Evolutionary conservation across 352 stramenopile species (phyloP).

Genomic region (Phytophthora fragariae): DNA sequence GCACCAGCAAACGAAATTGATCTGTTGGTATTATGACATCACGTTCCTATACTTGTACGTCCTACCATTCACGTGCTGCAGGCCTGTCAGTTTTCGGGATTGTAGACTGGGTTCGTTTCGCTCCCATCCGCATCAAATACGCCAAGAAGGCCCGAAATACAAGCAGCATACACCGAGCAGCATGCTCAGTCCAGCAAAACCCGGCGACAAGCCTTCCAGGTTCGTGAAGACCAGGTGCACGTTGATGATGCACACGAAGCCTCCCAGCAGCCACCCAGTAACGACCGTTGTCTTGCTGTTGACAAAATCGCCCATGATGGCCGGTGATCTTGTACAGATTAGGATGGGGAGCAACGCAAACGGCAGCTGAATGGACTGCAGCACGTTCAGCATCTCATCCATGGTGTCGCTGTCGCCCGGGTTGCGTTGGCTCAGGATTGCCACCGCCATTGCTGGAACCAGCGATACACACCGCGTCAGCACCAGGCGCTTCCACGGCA

Average conservation of each 20-base stretch:
- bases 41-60: neutral
- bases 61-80: neutral
- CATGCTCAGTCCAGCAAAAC: conserved; percentile 35
- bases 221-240: conserved; percentile 80
- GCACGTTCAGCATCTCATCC: conserved; percentile 92
- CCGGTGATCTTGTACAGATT: conserved; percentile 81
- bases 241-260: conserved; percentile 80
- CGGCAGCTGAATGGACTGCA: conserved; percentile 93
- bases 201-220: conserved; percentile 58
- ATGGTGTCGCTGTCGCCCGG: conserved; percentile 86
- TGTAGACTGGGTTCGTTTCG: neutral
- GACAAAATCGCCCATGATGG: conserved; percentile 85
- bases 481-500: conserved; percentile 80
- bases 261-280: conserved; percentile 64
- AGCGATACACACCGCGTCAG: conserved; percentile 94
- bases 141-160: conserved; percentile 84
- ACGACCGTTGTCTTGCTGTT: conserved; percentile 58
- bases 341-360: conserved; percentile 93
- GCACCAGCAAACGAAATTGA: neutral
- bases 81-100: neutral
- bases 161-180: conserved; percentile 44
- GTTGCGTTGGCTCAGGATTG: conserved; percentile 86
- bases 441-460: conserved; percentile 87
- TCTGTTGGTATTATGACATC: neutral
- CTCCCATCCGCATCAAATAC: conserved; percentile 45